Conservation (phyloP, 306 rosid species). For the Cyclanthera cordifolia region DNA sequence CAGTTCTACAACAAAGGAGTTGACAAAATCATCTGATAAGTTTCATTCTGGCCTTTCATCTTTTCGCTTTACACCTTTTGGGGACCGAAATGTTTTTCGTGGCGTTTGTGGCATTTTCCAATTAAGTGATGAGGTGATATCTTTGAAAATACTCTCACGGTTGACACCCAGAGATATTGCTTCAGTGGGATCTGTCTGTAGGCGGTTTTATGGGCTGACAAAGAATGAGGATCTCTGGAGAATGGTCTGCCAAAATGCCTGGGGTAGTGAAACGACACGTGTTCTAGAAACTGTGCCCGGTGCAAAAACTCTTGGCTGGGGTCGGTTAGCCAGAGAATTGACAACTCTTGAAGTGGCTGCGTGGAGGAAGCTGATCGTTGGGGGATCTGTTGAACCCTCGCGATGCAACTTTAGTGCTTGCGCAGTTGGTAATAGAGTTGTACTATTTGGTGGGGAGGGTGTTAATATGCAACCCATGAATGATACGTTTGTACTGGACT, state of each 20-base stretch:
- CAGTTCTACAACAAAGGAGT: constrained; percentile 46
- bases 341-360: constrained; percentile 99
- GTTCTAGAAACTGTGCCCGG: constrained; percentile 93
- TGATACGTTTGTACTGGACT: constrained; percentile 87
- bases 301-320: constrained; percentile 97
- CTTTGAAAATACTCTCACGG: constrained; percentile 78
- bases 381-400: constrained; percentile 93
- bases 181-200: constrained; percentile 79
- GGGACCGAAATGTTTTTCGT: constrained; percentile 76
- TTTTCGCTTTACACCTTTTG: constrained; percentile 39
- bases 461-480: constrained; percentile 99
- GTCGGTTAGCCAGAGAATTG: constrained; percentile 78
- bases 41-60: constrained; percentile 54
- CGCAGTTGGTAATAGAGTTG: constrained; percentile 96
- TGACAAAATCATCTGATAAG: constrained; percentile 43
- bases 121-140: constrained; percentile 85
- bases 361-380: constrained; percentile 90
- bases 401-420: constrained; percentile 98
- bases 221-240: constrained; percentile 92
- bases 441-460: constrained; percentile 97
- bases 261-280: constrained; percentile 96
- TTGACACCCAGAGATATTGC: constrained; percentile 96
- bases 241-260: constrained; percentile 96
- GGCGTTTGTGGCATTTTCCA: constrained; percentile 90
- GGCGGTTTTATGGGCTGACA: constrained; percentile 59